These are phyloP conservation scores for Pseudogymnoascus sp. DNA, from an alignment of 2,329 filamentous ascomycete genomes.

Conservation along the genomic window DNA sequence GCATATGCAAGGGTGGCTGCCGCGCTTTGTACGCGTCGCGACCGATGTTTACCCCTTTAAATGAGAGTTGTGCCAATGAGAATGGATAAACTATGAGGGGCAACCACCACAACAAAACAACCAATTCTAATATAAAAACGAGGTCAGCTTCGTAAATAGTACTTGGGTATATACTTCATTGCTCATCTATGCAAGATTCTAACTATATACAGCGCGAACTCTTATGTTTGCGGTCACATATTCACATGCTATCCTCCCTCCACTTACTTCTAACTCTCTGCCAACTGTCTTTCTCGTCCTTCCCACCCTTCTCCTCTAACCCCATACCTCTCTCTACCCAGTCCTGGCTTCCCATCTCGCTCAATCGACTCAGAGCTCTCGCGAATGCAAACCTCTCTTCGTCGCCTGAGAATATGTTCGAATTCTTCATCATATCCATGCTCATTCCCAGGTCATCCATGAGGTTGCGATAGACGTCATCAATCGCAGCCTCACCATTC, in stretches of 20 bases:
- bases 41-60: conserved; percentile 2
- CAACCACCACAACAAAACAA: neutral
- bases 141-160: neutral
- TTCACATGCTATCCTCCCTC: conserved; percentile 38
- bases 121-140: neutral
- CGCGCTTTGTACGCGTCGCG: conserved; percentile 1
- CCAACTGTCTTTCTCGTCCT: conserved; percentile 40
- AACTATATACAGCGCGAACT: conserved; percentile 5
- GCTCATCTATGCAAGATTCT: conserved; percentile 9
- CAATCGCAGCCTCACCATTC: conserved; percentile 38
- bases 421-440: conserved; percentile 76
- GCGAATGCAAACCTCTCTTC: conserved; percentile 97
- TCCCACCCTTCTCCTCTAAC: conserved; percentile 35
- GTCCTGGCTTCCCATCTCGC: conserved; percentile 87
- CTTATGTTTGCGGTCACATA: neutral
- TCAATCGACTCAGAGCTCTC: conserved; percentile 72
- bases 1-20: conserved; percentile 6
- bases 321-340: conserved; percentile 79
- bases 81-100: neutral
- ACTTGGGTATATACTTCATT: conserved; percentile 1
- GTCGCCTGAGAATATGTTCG: conserved; percentile 82
- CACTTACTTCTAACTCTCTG: conserved; percentile 40
- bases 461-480: conserved; percentile 66
- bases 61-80: neutral
- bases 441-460: conserved; percentile 85